Base-by-base conservation (phyloP, 352 stramenopile species). In the Pythium sp. region DNA sequence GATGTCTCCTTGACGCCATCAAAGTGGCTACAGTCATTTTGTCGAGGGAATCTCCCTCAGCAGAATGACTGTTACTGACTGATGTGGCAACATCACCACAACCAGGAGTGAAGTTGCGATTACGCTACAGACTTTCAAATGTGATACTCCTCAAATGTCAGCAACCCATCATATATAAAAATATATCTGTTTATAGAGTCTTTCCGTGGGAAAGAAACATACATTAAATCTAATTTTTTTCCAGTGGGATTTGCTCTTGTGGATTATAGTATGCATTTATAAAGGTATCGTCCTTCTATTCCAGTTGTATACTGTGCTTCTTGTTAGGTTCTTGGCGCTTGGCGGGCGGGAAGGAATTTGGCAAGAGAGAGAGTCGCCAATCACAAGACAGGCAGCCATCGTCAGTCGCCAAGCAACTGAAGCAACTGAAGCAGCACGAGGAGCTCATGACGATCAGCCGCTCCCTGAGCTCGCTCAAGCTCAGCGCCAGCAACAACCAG, bases 401-500 rank as follows among this genome's bases (percentile, higher is more conserved):
- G 11, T 15, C 5, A 15, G 34, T 12, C 24, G 24, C 24, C 5
- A 32, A 32, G 30, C 30, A 32, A 43, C 11, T 43, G 36, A 41
- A 20, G 30, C 28, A n/a, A 32, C 22, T 30, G 26, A 58, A 62
- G 55, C 55, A 60, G 18, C 28, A 38, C 18, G 5, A 18, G 41
- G 11, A 20, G 41, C 15, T 11, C 36, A 71, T 71, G 66, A 71
- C 66, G 28, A 41, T 71, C 59, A 47, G 49, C 49, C 66, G 66
- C 7, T 67, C 58, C 47, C 30, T 30, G 18, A 67, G 59, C 60
- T 63, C 66, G 26, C 66, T 64, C 28, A 59, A 38, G 51, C 59
- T 67, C 24, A 62, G 59, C 59, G 28, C 58, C 43, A 62, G 51
- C 53, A 65, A 62, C 64, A 69, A 69, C 64, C 64, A 69, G 64